Evolutionary conservation across 2,329 filamentous ascomycete genomes (phyloP), one percentile per base, ranked within the genome.

Genomic region (Penicillium brasilianum): DNA sequence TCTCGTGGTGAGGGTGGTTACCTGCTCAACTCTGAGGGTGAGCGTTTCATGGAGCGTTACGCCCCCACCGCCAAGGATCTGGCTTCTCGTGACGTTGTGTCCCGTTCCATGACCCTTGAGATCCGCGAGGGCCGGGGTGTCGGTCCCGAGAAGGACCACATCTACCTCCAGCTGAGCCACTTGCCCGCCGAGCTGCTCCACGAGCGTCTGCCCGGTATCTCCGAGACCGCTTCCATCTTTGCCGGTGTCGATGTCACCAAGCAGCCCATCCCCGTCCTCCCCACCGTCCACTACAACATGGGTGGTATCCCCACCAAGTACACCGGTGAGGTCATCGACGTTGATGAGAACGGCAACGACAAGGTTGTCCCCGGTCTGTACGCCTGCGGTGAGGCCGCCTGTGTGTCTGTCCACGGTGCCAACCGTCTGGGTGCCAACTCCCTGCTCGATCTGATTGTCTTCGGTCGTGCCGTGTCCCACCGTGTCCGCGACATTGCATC

Each of bases 241-340:
- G 87, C 94, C 62, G 94, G 95, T 82, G 93, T 99, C 72, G 95
- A 99, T 78, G 94, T 99, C 70, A 90, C 89, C 76, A 97, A 97
- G 85, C 91, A 97, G 82, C 94, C 94, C 68, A 98, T 98, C 71
- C 94, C 94, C 64, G 94, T 98, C 68, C 85, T 98, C 65, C 94
- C 94, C 60, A 98, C 94, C 48, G 94, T 97, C 69, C 93, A 99
- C 85, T 99, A 99, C 87, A 97, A 97, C 87, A 99, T 98, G 95
- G 94, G 94, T 81, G 94, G 95, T 86, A 97, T 99, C 71, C 94
- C 94, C 55, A 98, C 95, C 69, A 92, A 92, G 75, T 98, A 97
- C 86, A 97, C 92, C 65, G 94, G 95, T 79, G 93, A 99, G 82
- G 95, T 98, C 63, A 81, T 99, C 70, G 96, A 92, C 18, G 84